Conservation (phyloP, 768 basidiomycete species). For the Cystobasidium tubakii region DNA sequence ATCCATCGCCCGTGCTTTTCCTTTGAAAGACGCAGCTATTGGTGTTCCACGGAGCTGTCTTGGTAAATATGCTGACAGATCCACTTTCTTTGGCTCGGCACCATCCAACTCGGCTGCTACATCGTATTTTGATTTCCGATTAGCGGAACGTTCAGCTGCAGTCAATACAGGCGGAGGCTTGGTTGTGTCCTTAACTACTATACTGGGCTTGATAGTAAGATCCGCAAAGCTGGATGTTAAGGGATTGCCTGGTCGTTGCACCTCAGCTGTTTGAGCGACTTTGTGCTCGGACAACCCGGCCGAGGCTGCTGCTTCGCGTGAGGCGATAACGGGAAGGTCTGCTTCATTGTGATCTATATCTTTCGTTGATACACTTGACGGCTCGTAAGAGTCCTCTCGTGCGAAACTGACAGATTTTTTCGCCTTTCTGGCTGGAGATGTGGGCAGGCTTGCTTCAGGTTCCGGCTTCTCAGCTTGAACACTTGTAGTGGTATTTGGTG, state of each 20-base stretch:
- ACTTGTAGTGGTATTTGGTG: too few species aligned
- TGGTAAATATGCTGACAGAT: constrained; percentile 31
- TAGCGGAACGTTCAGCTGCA: constrained; percentile 14
- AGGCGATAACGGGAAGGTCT: constrained; percentile 14
- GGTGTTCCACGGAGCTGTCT: background rate
- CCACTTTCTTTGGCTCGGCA: constrained; percentile 10
- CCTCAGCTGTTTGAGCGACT: background rate
- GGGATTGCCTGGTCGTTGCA: background rate
- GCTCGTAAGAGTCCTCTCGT: background rate
- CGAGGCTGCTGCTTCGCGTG: constrained; percentile 5
- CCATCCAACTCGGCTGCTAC: constrained; percentile 26
- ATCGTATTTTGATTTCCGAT: background rate
- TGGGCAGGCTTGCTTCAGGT: background rate
- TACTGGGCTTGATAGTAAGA: constrained; percentile 4
- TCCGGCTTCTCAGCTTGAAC: too few species aligned
- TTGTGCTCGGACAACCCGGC: background rate
- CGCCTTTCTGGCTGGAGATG: background rate
- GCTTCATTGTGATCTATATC: background rate
- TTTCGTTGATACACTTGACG: background rate
- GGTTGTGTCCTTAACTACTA: constrained; percentile 24
- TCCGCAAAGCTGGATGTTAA: constrained; percentile 1
- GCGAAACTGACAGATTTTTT: background rate
- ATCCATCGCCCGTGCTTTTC: background rate
- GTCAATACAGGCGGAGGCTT: constrained; percentile 31
- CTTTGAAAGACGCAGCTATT: constrained; percentile 8